Conservation (phyloP, 225 moss, liverwort and hornwort species). For the Lunularia cruciata region DNA sequence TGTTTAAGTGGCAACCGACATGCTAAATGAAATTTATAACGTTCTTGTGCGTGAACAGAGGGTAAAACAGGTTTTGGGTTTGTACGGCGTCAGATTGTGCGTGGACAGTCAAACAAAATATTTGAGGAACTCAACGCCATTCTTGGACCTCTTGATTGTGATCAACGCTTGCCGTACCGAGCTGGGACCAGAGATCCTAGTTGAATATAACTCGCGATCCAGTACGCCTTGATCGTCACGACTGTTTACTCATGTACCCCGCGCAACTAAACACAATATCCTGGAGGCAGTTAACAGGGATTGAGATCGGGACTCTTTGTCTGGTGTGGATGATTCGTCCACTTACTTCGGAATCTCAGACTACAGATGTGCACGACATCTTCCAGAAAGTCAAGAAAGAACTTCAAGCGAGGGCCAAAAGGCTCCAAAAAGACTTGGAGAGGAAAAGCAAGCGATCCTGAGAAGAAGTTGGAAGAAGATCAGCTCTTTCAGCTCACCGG, state of each 20-base stretch:
- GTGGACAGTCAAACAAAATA: too few species aligned
- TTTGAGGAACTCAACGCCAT: too few species aligned
- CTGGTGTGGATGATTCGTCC: not conserved
- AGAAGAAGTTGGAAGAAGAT: too few species aligned
- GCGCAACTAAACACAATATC: not conserved
- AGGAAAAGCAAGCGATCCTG: too few species aligned
- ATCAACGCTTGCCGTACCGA: not conserved
- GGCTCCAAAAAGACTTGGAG: too few species aligned
- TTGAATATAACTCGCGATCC: not conserved
- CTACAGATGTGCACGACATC: slow-evolving; percentile 9
- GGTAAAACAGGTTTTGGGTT: not conserved
- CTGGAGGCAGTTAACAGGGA: not conserved
- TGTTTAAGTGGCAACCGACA: too few species aligned
- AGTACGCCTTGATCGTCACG: not conserved
- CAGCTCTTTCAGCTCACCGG: too few species aligned
- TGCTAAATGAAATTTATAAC: too few species aligned
- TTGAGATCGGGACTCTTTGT: not conserved
- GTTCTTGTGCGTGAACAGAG: too few species aligned
- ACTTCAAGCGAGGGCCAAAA: not conserved
- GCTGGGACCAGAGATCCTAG: too few species aligned
- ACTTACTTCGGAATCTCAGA: not conserved
- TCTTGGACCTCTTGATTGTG: slow-evolving; percentile 5
- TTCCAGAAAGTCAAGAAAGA: not conserved
- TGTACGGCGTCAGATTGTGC: too few species aligned
- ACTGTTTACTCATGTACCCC: slow-evolving; percentile 18